phyloP scores from a whole-genome alignment of 257 asterid species.

The Nicotiana attenuata region DNA sequence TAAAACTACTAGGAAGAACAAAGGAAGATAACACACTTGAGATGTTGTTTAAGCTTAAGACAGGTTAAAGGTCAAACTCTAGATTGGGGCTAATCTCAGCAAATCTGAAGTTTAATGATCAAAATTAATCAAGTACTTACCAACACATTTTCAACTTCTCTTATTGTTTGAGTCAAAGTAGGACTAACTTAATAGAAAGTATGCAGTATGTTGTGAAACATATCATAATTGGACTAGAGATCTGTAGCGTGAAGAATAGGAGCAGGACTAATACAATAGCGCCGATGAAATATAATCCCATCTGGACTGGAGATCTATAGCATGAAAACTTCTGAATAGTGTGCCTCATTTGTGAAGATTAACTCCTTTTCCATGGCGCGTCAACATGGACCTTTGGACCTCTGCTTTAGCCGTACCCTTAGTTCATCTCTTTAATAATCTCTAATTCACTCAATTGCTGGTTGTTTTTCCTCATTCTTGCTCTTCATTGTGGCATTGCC shows the following conservation, averaged over 20 bases:
- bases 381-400: not conserved
- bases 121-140: not conserved
- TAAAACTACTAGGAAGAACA: not conserved
- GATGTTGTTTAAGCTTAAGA: not conserved
- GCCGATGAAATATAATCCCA: not conserved
- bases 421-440: not conserved
- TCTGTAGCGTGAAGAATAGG: not conserved
- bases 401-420: not conserved
- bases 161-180: not conserved
- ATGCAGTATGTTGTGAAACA: not conserved
- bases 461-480: not conserved
- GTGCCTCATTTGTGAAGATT: not conserved
- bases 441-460: not conserved
- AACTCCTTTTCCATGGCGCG: not conserved
- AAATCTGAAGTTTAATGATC: not conserved
- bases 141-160: not conserved
- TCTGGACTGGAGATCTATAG: not conserved
- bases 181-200: not conserved
- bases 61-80: not conserved
- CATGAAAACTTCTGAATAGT: not conserved
- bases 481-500: not conserved
- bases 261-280: not conserved
- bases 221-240: not conserved
- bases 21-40: not conserved
- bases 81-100: not conserved